Conservation (phyloP, 768 basidiomycete genomes). For the Udeniomyces megalosporus region DNA sequence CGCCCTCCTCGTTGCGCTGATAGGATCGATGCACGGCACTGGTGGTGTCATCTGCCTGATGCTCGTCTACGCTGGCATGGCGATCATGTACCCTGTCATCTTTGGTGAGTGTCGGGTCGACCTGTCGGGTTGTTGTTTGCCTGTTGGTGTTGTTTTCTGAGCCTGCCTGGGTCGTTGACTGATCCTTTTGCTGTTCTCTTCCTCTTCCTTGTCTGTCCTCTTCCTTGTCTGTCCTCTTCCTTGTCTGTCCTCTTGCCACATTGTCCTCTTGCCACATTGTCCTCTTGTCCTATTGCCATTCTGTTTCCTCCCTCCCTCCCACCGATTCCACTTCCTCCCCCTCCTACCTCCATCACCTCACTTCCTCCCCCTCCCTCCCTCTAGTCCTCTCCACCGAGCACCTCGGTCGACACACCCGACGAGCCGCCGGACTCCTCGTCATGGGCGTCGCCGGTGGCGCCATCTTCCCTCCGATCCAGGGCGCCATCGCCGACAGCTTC, state of each 20-base stretch:
- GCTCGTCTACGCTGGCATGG: conserved; percentile 55
- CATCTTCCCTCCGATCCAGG: conserved; percentile 29
- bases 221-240: too few species aligned
- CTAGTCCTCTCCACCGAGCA: conserved; percentile 26
- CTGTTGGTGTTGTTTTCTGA: too few species aligned
- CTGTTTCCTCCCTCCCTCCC: neutral
- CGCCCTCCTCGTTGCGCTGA: conserved; percentile 38
- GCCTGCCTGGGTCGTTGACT: too few species aligned
- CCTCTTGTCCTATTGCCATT: neutral
- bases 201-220: too few species aligned
- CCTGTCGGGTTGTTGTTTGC: too few species aligned
- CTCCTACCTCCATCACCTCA: too few species aligned
- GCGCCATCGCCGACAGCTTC: conserved; percentile 25
- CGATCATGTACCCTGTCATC: conserved; percentile 27
- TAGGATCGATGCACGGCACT: conserved; percentile 39
- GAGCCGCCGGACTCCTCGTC: conserved; percentile 28
- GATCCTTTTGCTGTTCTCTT: too few species aligned
- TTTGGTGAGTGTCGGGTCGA: too few species aligned
- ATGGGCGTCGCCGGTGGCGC: conserved; percentile 27
- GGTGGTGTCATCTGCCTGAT: conserved; percentile 48
- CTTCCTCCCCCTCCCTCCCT: conserved; percentile 44
- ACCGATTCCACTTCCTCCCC: neutral
- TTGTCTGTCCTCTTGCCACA: too few species aligned
- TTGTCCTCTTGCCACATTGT: too few species aligned
- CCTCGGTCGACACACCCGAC: conserved; percentile 30